A percentile compares a stretch with the other conserved stretches of the same genome.
Evolutionary conservation across 495 filamentous ascomycete species (phyloP).

Genomic region (Xylaria nigripes): DNA sequence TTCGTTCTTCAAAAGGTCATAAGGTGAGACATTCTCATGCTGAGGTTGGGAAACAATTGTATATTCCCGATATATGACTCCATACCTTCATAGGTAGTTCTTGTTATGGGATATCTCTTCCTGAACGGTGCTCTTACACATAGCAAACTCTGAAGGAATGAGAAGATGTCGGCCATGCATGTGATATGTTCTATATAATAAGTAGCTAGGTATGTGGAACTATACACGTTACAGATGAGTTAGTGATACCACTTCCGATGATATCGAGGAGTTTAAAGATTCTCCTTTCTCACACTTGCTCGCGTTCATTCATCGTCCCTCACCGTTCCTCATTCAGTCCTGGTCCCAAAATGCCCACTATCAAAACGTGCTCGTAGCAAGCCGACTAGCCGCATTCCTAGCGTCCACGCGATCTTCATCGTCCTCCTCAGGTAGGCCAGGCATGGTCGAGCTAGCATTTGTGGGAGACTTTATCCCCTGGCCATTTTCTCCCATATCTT

Average conservation of each 20-base stretch:
- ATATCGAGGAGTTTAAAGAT: neutral
- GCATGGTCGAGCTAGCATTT: constrained; percentile 47
- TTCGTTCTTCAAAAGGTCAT: too few species aligned
- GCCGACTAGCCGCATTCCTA: constrained; percentile 82
- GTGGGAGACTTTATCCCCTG: constrained; percentile 30
- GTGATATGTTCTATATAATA: too few species aligned
- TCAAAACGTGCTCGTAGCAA: constrained; percentile 90
- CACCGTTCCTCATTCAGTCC: neutral
- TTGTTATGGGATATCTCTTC: too few species aligned
- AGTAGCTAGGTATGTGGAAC: too few species aligned
- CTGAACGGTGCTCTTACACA: too few species aligned
- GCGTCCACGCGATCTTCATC: constrained; percentile 94
- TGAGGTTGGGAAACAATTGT: too few species aligned
- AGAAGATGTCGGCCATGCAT: too few species aligned
- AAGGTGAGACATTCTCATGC: too few species aligned
- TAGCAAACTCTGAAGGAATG: too few species aligned
- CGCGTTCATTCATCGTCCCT: constrained; percentile 1
- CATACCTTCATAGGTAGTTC: too few species aligned
- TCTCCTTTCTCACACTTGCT: constrained; percentile 2
- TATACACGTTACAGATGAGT: neutral
- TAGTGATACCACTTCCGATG: neutral
- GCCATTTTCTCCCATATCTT: constrained; percentile 37
- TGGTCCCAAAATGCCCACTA: neutral
- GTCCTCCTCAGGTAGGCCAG: constrained; percentile 68
- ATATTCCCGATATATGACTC: too few species aligned